Conservation (phyloP, 306 rosid genomes). For the Heteromeles arbutifolia region DNA sequence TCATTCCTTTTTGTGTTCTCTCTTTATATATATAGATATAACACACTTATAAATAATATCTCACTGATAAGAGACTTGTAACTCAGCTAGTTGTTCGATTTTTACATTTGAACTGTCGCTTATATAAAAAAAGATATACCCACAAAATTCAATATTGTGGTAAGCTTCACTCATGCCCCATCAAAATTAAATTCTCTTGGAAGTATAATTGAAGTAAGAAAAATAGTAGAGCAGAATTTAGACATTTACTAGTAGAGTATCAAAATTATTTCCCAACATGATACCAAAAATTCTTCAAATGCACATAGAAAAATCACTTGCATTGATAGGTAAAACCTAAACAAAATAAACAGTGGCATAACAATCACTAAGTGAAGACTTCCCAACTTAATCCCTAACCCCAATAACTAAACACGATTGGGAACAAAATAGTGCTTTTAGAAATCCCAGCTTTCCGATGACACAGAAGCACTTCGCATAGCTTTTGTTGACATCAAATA, state of each 20-base stretch:
- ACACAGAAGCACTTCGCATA: neutral
- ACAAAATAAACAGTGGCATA: neutral
- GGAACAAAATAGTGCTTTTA: conserved; percentile 1
- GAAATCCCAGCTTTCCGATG: neutral
- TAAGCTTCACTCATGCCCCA: neutral
- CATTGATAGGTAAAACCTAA: neutral
- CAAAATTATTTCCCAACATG: neutral
- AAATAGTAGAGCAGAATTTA: neutral
- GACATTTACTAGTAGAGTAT: neutral
- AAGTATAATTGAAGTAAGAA: neutral
- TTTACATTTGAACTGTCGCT: too few relatives aligned
- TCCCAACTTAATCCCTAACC: neutral
- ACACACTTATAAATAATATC: too few relatives aligned
- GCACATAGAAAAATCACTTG: conserved; percentile 7
- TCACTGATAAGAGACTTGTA: neutral
- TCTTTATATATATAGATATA: too few relatives aligned
- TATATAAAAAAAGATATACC: too few relatives aligned
- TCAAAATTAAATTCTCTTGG: too few relatives aligned
- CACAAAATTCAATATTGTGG: too few relatives aligned
- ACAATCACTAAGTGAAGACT: conserved; percentile 5
- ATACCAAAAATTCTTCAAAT: conserved; percentile 2
- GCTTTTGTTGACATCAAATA: neutral
- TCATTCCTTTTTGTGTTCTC: too few relatives aligned
- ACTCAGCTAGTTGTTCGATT: neutral
- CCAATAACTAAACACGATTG: neutral